These are phyloP conservation scores for Raffaelea arxii DNA, from an alignment of 2,329 filamentous ascomycete genomes.

Conservation along the genomic window DNA sequence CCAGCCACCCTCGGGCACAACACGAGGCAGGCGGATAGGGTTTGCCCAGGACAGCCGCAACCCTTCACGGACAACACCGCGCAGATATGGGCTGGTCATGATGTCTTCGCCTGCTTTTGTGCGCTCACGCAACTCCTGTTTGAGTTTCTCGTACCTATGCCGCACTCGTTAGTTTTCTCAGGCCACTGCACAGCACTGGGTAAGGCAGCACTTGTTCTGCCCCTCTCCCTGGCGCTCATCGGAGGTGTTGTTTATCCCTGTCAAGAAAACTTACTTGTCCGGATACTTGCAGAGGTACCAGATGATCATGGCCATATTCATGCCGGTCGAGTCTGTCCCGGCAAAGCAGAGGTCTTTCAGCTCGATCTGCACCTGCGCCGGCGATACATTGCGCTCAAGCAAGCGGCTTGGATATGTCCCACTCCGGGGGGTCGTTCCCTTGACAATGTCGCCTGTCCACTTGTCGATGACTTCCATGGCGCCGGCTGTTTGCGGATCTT, in stretches of 20 bases:
- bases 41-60: slow-evolving; percentile 11
- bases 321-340: slow-evolving; percentile 10
- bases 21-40: slow-evolving; percentile 10
- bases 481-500: neutral
- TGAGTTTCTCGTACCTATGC: neutral
- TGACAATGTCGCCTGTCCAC: slow-evolving; percentile 3
- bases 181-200: too few species aligned
- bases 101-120: neutral
- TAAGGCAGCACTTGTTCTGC: too few species aligned
- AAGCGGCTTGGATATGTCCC: slow-evolving; percentile 8
- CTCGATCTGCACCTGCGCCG: slow-evolving; percentile 6
- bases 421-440: neutral
- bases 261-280: neutral
- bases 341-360: slow-evolving; percentile 11
- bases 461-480: slow-evolving; percentile 6
- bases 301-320: slow-evolving; percentile 9
- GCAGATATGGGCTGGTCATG: slow-evolving; percentile 7
- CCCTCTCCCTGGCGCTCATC: too few species aligned
- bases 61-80: slow-evolving; percentile 11
- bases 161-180: too few species aligned
- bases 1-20: slow-evolving; percentile 7
- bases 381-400: neutral
- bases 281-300: slow-evolving; percentile 4
- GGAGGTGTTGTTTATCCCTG: too few species aligned
- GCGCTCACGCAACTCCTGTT: neutral